Percentiles rank a stretch among this genome's conserved stretches.
phyloP scores from a whole-genome alignment of 441 rosid species.

The Geranium incanum region DNA sequence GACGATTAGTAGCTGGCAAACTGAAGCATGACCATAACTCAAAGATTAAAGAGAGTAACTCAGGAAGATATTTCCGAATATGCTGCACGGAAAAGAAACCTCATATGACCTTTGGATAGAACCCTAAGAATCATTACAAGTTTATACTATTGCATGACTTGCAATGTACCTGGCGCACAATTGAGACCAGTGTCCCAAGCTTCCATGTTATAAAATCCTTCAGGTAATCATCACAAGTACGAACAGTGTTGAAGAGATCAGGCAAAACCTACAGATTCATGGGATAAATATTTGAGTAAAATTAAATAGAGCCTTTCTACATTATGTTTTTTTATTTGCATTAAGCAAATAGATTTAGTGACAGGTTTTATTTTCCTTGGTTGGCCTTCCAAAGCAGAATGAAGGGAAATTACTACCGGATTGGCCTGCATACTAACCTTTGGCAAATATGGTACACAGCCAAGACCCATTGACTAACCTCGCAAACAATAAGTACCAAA shows the following conservation, averaged over 20 bases:
- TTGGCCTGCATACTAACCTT: slow-evolving; percentile 53
- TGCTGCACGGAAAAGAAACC: slow-evolving; percentile 58
- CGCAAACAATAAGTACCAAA: slow-evolving; percentile 31
- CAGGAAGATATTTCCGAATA: slow-evolving; percentile 88
- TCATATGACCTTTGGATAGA: slow-evolving; percentile 19
- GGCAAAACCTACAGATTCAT: slow-evolving; percentile 68
- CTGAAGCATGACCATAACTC: slow-evolving; percentile 96
- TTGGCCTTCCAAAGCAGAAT: slow-evolving; percentile 2
- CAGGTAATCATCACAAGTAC: slow-evolving; percentile 85
- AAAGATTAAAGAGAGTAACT: slow-evolving; percentile 71
- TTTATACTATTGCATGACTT: slow-evolving; percentile 15
- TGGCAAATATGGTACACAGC: slow-evolving; percentile 92
- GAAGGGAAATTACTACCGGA: background rate
- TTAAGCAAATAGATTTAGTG: background rate
- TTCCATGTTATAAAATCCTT: slow-evolving; percentile 98
- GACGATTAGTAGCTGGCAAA: slow-evolving; percentile 63
- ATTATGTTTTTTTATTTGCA: background rate
- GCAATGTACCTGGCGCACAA: slow-evolving; percentile 90
- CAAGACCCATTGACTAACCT: slow-evolving; percentile 98
- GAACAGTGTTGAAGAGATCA: slow-evolving; percentile 91
- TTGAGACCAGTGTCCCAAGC: slow-evolving; percentile 93
- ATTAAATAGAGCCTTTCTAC: background rate
- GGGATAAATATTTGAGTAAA: slow-evolving; percentile 5
- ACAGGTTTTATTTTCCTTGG: background rate
- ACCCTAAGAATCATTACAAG: slow-evolving; percentile 9